Evolutionary conservation across 495 filamentous ascomycete genomes (phyloP).

Genomic region (Annulohypoxylon maeteangense): DNA sequence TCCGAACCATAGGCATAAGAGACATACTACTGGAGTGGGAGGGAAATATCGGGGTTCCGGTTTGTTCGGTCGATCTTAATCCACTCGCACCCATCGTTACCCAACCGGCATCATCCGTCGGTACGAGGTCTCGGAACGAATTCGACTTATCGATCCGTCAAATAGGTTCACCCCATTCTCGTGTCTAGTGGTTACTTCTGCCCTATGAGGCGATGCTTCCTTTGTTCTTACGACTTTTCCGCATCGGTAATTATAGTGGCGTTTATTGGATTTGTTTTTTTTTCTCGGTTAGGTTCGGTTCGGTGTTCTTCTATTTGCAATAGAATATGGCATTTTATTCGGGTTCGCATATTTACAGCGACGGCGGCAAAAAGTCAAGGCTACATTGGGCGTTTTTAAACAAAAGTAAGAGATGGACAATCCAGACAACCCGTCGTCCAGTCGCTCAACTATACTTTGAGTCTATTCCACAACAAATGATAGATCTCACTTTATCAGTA

Average conservation of each 20-base stretch:
- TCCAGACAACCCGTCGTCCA: constrained; percentile 24
- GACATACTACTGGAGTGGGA: constrained; percentile 38
- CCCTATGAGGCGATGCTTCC: constrained; percentile 24
- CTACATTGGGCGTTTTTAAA: constrained; percentile 44
- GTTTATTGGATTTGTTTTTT: constrained; percentile 42
- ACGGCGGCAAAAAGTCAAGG: constrained; percentile 44
- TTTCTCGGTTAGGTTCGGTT: constrained; percentile 34
- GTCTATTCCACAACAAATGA: constrained; percentile 13
- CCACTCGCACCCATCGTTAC: constrained; percentile 8
- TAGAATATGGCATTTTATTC: constrained; percentile 46
- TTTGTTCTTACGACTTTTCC: constrained; percentile 33
- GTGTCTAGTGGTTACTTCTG: constrained; percentile 11
- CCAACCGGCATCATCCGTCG: constrained; percentile 3
- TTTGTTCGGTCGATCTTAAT: constrained; percentile 36
- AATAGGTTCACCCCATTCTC: constrained; percentile 1
- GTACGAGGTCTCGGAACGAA: constrained; percentile 24
- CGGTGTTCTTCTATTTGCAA: constrained; percentile 43
- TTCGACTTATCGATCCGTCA: constrained; percentile 11
- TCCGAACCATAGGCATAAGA: constrained; percentile 48
- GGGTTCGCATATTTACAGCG: constrained; percentile 47
- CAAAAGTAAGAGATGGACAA: constrained; percentile 44
- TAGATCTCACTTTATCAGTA: constrained; percentile 26
- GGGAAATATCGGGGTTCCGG: constrained; percentile 34
- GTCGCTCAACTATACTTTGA: constrained; percentile 30
- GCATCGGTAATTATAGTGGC: constrained; percentile 44